These are phyloP conservation scores for Penicillium sp. DNA, from an alignment of 2,329 filamentous ascomycete species.

Conservation along the genomic window DNA sequence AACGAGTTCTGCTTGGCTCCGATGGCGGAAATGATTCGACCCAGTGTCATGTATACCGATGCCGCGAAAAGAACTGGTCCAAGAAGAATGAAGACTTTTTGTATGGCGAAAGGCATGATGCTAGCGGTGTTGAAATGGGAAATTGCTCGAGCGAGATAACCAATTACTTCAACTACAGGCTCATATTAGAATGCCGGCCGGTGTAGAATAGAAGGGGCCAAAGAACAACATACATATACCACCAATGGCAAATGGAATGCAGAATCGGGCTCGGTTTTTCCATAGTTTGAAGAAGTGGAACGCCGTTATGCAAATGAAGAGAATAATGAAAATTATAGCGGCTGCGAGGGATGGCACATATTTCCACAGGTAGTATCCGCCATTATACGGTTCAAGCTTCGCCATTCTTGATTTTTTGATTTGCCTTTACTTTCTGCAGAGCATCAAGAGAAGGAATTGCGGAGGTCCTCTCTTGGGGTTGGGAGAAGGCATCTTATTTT, in stretches of 20 bases:
- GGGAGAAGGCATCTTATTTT: too few species aligned
- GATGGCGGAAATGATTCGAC: background rate
- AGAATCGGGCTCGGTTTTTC: constrained; percentile 27
- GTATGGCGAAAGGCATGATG: background rate
- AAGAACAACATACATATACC: constrained; percentile 32
- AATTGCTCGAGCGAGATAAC: background rate
- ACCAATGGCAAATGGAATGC: constrained; percentile 33
- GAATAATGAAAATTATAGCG: constrained; percentile 23
- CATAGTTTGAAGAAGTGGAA: constrained; percentile 26
- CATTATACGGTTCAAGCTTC: too few species aligned
- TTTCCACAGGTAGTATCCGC: too few species aligned
- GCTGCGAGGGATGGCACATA: constrained; percentile 28
- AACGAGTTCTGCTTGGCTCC: background rate
- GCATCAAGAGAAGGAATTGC: too few species aligned
- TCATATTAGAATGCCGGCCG: too few species aligned
- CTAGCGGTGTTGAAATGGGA: background rate
- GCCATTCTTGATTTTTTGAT: too few species aligned
- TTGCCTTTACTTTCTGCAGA: too few species aligned
- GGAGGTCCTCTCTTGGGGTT: too few species aligned
- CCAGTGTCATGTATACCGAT: constrained; percentile 2
- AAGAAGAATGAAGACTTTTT: background rate
- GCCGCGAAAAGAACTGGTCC: background rate
- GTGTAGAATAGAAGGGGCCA: too few species aligned
- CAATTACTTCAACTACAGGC: background rate
- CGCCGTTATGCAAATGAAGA: constrained; percentile 19